Evolutionary conservation across 345 rosid species (phyloP).

Genomic region (Eucalyptus leucophloia): DNA sequence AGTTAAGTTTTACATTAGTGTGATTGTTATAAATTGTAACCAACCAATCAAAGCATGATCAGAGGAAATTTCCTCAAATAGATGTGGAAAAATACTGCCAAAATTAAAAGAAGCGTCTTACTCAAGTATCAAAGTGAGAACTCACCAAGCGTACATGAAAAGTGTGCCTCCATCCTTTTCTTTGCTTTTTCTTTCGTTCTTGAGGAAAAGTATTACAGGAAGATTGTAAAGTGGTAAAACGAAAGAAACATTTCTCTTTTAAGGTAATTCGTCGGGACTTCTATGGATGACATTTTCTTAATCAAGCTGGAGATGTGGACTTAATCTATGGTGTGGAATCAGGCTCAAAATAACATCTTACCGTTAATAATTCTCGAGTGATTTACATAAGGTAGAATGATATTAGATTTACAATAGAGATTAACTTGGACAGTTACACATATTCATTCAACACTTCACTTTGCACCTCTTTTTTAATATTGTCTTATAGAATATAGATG

Average conservation of each 20-base stretch:
- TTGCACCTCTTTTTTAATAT: background rate
- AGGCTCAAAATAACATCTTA: background rate
- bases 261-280: background rate
- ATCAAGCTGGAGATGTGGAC: background rate
- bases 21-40: background rate
- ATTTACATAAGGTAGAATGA: background rate
- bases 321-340: background rate
- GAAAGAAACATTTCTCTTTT: background rate
- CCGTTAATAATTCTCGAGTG: background rate
- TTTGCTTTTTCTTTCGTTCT: background rate
- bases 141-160: background rate
- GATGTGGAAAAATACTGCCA: background rate
- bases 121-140: background rate
- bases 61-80: background rate
- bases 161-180: background rate
- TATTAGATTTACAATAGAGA: background rate
- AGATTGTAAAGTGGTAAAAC: background rate
- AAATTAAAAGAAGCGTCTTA: background rate
- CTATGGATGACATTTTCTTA: background rate
- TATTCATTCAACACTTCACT: background rate
- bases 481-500: background rate
- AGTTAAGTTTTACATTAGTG: fast-evolving
- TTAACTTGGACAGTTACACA: background rate
- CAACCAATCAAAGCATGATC: background rate
- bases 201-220: too few relatives aligned